A percentile compares a stretch with the other conserved stretches of the same genome.
Conservation (phyloP, 306 rosid species). For the Potentilla sterilis region DNA sequence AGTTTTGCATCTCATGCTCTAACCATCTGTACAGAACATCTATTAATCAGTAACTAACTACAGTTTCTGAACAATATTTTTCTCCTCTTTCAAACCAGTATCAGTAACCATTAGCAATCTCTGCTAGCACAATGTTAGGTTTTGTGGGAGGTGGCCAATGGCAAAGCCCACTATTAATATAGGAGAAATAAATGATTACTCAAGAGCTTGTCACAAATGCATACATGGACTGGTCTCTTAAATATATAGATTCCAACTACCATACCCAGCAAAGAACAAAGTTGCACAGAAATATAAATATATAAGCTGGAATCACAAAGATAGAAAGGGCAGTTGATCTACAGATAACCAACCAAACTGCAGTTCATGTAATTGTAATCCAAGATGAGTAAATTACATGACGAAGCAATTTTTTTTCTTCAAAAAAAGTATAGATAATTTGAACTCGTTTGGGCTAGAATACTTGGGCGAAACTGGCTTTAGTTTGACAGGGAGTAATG, state of each 20-base stretch:
- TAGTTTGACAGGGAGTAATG: conserved; percentile 14
- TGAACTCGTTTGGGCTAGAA: conserved; percentile 17
- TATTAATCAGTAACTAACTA: not conserved
- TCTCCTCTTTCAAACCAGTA: not conserved
- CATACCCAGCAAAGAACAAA: not conserved
- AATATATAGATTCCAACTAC: not conserved
- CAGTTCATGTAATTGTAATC: conserved; percentile 32
- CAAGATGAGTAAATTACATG: conserved; percentile 25
- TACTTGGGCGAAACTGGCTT: conserved; percentile 16
- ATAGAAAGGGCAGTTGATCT: not conserved
- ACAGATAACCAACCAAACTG: conserved; percentile 28
- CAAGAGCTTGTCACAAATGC: not conserved
- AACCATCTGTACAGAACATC: conserved; percentile 4
- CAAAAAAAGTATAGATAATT: conserved; percentile 24
- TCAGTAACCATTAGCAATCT: not conserved
- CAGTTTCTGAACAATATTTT: not conserved
- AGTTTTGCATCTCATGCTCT: not conserved
- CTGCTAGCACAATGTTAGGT: not conserved
- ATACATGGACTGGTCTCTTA: not conserved
- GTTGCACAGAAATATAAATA: not conserved
- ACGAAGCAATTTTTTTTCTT: conserved; percentile 9
- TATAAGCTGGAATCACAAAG: not conserved
- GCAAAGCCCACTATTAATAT: not conserved
- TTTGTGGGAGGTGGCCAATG: not conserved
- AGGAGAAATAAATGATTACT: not conserved